Base-by-base conservation (phyloP, 345 rosid genomes). In the Populus nigra region DNA sequence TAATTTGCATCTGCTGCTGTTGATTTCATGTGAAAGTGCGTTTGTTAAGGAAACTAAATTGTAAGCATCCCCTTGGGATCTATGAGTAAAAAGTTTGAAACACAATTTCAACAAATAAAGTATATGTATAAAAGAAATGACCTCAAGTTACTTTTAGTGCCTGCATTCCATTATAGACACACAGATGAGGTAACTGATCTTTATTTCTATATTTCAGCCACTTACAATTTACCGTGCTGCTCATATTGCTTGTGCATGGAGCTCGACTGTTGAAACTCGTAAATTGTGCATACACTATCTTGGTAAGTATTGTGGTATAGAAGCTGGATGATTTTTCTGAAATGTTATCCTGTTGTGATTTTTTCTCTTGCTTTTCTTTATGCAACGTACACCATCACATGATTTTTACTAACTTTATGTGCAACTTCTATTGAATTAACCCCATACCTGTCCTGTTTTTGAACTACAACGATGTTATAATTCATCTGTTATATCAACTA, bases 281-380 rank as follows among this genome's bases (percentile, higher is more conserved):
- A 68, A 90, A 67, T 82, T 96, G 76, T 73, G 85, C 82, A 87
- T 96, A 80, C 99, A 96, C 86, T 96, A 92, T 86, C 97, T 95
- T 72, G 99, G 99, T 93, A 53, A 35, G 82, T 35, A 5, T 74
- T 63, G 25, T 18, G 27, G 41, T 43, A 20, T 65, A 53, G 41
- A 73, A 38, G 10, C 7, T 67, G 31, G 65, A 25, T 67, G 31
- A 55, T 49, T 53, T 12, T 47, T 73, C 75, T 65, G 61, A 57
- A 50, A 59, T 77, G 41, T 35, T 77, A n/a, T 62, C 78, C 23
- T 35, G 47, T 25, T 66, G 72, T 27, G 16, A 29, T 18, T 17
- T 50, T 78, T 31, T 10, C 10, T 5, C 36, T 47, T 62, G 20
- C n/a, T n/a, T 49, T 62, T 33, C 5, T 39, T 39, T 35, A 73